Evolutionary conservation across 495 filamentous ascomycete species (phyloP).

Genomic region (Trichoderma parareesei): DNA sequence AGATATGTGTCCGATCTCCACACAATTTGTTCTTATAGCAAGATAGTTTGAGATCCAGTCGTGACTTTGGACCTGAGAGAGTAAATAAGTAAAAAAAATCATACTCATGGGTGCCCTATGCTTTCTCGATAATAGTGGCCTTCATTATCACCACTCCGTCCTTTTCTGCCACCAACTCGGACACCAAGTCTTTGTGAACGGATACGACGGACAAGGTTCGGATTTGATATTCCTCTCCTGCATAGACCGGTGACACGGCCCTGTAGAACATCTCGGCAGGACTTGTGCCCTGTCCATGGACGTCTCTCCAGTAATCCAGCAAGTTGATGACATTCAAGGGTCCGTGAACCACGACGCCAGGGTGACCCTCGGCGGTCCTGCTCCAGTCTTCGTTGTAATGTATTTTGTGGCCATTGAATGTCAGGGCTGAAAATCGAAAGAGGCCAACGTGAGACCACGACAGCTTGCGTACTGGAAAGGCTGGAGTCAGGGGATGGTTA

Average conservation of each 20-base stretch:
- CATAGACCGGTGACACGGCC: conserved; percentile 53
- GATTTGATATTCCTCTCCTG: conserved; percentile 42
- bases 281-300: conserved; percentile 13
- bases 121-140: background rate
- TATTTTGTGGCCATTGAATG: conserved; percentile 67
- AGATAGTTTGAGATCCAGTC: too few relatives aligned
- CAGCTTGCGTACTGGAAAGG: conserved; percentile 25
- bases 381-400: conserved; percentile 58
- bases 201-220: conserved; percentile 30
- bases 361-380: conserved; percentile 50
- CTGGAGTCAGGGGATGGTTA: conserved; percentile 3
- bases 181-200: conserved; percentile 15
- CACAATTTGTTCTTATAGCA: too few relatives aligned
- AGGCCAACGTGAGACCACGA: conserved; percentile 48
- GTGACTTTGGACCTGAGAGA: too few relatives aligned
- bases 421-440: conserved; percentile 65
- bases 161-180: conserved; percentile 31
- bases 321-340: conserved; percentile 57
- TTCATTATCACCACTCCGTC: conserved; percentile 37
- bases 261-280: conserved; percentile 42
- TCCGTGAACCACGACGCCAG: conserved; percentile 53
- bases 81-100: too few relatives aligned
- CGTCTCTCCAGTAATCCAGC: conserved; percentile 56
- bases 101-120: background rate
- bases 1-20: too few relatives aligned